phyloP scores from a whole-genome alignment of 2,329 filamentous ascomycete genomes.

The Colletotrichum sp. region DNA sequence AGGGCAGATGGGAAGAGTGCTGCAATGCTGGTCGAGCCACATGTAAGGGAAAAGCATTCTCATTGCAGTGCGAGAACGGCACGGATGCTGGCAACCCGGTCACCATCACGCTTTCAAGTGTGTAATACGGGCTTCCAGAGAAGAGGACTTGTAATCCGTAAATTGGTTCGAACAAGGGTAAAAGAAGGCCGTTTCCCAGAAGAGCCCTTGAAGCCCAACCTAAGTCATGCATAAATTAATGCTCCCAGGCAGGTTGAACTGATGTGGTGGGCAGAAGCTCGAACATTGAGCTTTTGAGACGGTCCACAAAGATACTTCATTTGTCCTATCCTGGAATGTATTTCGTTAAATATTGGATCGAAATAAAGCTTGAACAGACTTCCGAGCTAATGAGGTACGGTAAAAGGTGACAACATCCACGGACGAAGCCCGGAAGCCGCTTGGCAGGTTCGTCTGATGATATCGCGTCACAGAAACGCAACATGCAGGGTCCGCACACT shows the following conservation, averaged over 20 bases:
- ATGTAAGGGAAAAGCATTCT: background rate
- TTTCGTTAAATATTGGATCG: background rate
- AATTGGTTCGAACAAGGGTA: accelerated
- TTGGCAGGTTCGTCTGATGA: background rate
- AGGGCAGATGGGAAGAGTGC: background rate
- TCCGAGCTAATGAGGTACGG: background rate
- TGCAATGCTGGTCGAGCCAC: background rate
- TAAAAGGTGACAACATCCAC: background rate
- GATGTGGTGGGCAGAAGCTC: background rate
- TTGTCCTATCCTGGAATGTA: background rate
- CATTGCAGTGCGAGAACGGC: background rate
- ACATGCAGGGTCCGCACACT: background rate
- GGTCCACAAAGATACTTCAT: background rate
- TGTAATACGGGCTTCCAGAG: background rate
- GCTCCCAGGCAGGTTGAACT: background rate
- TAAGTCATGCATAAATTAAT: background rate
- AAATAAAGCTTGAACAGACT: background rate
- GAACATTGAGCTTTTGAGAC: background rate
- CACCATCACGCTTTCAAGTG: background rate
- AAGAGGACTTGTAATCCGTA: background rate
- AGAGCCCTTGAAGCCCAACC: accelerated
- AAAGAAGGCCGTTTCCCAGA: background rate
- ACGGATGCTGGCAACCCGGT: background rate
- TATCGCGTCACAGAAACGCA: background rate
- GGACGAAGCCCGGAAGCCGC: background rate